A percentile compares a stretch with the other conserved stretches of the same genome.
phyloP scores from a whole-genome alignment of 805 yeast species.

The Candida qinlingensis region DNA sequence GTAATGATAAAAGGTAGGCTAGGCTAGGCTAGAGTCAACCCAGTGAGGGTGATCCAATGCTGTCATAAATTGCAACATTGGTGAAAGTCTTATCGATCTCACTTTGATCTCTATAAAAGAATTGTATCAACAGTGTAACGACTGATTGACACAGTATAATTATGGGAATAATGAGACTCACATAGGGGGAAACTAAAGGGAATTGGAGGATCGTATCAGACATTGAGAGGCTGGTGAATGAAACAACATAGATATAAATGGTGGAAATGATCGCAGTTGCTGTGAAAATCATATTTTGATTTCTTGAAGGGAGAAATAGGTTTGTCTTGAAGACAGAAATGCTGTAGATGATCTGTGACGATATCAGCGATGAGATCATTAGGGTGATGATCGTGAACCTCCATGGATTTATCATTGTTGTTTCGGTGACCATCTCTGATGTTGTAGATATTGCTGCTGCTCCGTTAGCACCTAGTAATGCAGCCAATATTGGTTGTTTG shows the following conservation, averaged over 20 bases:
- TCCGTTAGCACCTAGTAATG: not conserved
- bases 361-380: slow-evolving; percentile 21
- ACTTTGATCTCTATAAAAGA: not conserved
- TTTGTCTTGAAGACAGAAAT: slow-evolving; percentile 71
- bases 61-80: slow-evolving; percentile 13
- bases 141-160: not conserved
- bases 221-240: not conserved
- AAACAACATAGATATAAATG: not conserved
- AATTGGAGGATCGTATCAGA: not conserved
- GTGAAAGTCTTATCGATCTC: not conserved
- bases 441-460: not conserved
- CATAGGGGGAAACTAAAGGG: not conserved
- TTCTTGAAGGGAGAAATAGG: slow-evolving; percentile 48
- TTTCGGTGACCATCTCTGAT: not conserved
- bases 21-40: too few relatives aligned
- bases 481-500: slow-evolving; percentile 4
- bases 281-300: not conserved
- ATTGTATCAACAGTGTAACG: not conserved
- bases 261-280: not conserved
- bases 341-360: slow-evolving; percentile 32
- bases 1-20: too few relatives aligned
- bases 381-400: slow-evolving; percentile 20
- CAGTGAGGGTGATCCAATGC: slow-evolving; percentile 13
- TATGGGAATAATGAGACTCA: slow-evolving; percentile 1
- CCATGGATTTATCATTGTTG: not conserved